Evolutionary conservation across 179 eudicot genomes (phyloP).

Genomic region (Silene vulgaris): DNA sequence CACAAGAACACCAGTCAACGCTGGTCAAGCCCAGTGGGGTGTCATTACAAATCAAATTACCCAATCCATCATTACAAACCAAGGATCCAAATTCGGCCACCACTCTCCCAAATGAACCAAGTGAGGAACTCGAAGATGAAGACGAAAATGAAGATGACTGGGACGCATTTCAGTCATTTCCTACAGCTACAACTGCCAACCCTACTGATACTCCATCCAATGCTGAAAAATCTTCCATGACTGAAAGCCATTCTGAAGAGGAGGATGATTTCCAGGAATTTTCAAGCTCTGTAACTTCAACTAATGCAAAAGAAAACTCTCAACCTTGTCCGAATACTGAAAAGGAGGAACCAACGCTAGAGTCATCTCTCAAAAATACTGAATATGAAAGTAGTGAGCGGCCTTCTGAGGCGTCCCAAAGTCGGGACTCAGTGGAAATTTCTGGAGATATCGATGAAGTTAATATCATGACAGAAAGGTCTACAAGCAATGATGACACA

Average conservation of each 20-base stretch:
- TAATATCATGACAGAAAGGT: conserved; percentile 13
- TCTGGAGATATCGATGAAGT: conserved; percentile 17
- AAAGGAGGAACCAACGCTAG: conserved; percentile 16
- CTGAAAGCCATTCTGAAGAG: conserved; percentile 16
- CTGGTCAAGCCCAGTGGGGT: conserved; percentile 34
- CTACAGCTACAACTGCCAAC: conserved; percentile 53
- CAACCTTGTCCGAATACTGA: conserved; percentile 15
- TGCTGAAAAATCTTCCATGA: conserved; percentile 23
- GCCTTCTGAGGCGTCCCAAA: conserved; percentile 19
- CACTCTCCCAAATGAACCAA: conserved; percentile 24
- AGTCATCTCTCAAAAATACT: conserved; percentile 14
- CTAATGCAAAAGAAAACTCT: background rate
- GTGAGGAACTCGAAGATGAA: conserved; percentile 36
- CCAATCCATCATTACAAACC: conserved; percentile 43
- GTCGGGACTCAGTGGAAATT: conserved; percentile 5
- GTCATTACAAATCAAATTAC: conserved; percentile 71
- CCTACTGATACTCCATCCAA: conserved; percentile 27
- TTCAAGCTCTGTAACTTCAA: conserved; percentile 19
- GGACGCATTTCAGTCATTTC: conserved; percentile 95
- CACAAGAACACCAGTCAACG: conserved; percentile 56
- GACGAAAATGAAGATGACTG: conserved; percentile 89
- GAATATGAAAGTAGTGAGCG: conserved; percentile 17
- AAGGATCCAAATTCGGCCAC: conserved; percentile 29
- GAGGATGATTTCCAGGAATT: conserved; percentile 23
- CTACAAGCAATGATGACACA: conserved; percentile 18